Base-by-base conservation (phyloP, 495 filamentous ascomycete species). In the Achaetomiella virescens region DNA sequence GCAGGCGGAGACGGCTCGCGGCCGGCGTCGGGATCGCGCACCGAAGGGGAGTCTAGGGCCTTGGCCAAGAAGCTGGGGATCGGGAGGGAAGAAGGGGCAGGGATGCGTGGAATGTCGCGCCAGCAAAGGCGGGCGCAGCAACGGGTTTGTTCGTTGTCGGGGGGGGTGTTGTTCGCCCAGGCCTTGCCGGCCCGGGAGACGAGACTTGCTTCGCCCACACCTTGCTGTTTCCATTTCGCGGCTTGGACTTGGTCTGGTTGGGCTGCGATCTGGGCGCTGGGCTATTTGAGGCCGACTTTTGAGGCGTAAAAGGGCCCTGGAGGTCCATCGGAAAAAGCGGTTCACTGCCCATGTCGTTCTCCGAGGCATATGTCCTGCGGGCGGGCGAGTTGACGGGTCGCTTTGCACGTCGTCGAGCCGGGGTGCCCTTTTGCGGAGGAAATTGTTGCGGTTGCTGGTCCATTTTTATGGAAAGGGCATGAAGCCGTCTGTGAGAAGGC, bases 91-190 rank as follows among this genome's bases (percentile, higher is more conserved):
- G 91, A 92, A 2, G 95, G 88, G 3, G 91, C 91, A 14, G 93
- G 93, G 93, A 99, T 11, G 89, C 87, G 67, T 97, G 92, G 70
- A 99, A 99, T 0, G 89, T 95, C 15, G 91, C 88, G 15, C 93
- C 93, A 14, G 93, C 93, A 70, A 96, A 99, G 55, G 89, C 79
- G 56, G 80, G 66, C 41, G 75, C 79, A 17, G 80, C 72, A 9
- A 62, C 55, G 14, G 72, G 59, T 52, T 73, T 72, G 14, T 66
- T 45, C 21, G 63, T 61, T 14, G 62, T 59, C 20, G 70, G 62
- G 12, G 73, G 72, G 20, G 76, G 74, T 2, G 74, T 79, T 31
- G 53, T 66, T n/a, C 69, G 66, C 24, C 70, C 72, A 6, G 65
- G 63, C 29, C 62, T 71, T 27, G 62, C 50, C 15, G 64, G 67